These are phyloP conservation scores for Gossypium davidsonii DNA, from an alignment of 441 rosid genomes.

Conservation along the genomic window DNA sequence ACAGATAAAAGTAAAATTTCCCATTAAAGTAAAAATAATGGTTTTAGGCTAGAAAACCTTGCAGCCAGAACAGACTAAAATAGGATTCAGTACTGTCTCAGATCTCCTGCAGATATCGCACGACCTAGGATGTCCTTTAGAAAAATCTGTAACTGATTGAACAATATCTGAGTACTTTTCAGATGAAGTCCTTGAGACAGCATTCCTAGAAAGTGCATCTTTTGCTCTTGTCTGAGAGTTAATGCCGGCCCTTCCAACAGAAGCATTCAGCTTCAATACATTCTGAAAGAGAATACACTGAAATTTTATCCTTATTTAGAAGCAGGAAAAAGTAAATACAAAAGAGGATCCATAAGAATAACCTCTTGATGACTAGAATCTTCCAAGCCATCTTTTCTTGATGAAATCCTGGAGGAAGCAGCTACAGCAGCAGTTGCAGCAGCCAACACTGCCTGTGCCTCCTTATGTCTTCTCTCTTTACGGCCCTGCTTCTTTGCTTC, in stretches of 20 bases:
- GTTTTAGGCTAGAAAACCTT: conserved; percentile 48
- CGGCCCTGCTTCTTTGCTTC: conserved; percentile 96
- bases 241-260: conserved; percentile 52
- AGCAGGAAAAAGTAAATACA: background rate
- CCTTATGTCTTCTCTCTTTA: conserved; percentile 91
- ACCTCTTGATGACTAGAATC: conserved; percentile 77
- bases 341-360: conserved; percentile 16
- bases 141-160: conserved; percentile 44
- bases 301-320: background rate
- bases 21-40: conserved; percentile 1
- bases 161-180: conserved; percentile 55
- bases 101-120: conserved; percentile 96
- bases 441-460: conserved; percentile 97
- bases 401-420: conserved; percentile 83
- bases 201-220: conserved; percentile 60
- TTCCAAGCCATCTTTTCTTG: conserved; percentile 72
- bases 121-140: conserved; percentile 66
- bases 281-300: conserved; percentile 28
- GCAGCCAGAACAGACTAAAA: conserved; percentile 90
- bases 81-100: conserved; percentile 75
- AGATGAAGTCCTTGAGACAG: conserved; percentile 48
- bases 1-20: conserved; percentile 7
- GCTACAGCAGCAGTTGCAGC: conserved; percentile 99
- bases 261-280: conserved; percentile 40
- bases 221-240: conserved; percentile 59